Evolutionary conservation across 495 filamentous ascomycete genomes (phyloP).

Genomic region (Niebla homalea): DNA sequence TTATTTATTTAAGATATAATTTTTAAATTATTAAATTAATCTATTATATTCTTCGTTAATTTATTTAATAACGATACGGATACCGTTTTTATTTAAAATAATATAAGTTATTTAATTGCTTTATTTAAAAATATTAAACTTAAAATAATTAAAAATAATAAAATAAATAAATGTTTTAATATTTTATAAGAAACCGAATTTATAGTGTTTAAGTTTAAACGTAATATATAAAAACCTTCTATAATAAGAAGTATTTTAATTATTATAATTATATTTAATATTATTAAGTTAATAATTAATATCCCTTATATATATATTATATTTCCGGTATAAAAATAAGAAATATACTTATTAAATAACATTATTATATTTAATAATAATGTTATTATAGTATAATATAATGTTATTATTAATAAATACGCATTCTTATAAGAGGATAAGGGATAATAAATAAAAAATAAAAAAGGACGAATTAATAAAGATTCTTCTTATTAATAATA

Average conservation of each 20-base stretch:
- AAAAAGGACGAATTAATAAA: not conserved
- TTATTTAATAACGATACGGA: not conserved
- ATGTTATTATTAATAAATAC: not conserved
- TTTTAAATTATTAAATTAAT: not conserved
- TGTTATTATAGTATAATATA: too few species aligned
- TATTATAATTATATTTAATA: constrained; percentile 9
- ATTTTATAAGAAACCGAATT: constrained; percentile 2
- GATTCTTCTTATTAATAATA: not conserved
- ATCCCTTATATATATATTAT: constrained; percentile 11
- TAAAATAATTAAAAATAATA: not conserved
- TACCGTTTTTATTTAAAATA: not conserved
- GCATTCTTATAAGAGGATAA: not conserved
- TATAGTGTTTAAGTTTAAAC: constrained; percentile 10
- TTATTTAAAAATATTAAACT: not conserved
- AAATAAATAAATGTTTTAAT: not conserved
- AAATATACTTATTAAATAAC: constrained; percentile 10
- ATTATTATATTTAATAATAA: too few species aligned
- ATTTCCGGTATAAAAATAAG: constrained; percentile 6
- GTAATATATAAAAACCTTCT: too few species aligned
- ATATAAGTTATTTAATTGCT: not conserved
- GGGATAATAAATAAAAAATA: not conserved
- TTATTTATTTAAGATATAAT: not conserved
- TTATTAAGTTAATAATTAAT: constrained; percentile 6
- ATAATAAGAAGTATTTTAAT: too few species aligned
- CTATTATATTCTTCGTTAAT: not conserved